Base-by-base conservation (phyloP, 2,329 filamentous ascomycete genomes). In the Fusarium begoniae region DNA sequence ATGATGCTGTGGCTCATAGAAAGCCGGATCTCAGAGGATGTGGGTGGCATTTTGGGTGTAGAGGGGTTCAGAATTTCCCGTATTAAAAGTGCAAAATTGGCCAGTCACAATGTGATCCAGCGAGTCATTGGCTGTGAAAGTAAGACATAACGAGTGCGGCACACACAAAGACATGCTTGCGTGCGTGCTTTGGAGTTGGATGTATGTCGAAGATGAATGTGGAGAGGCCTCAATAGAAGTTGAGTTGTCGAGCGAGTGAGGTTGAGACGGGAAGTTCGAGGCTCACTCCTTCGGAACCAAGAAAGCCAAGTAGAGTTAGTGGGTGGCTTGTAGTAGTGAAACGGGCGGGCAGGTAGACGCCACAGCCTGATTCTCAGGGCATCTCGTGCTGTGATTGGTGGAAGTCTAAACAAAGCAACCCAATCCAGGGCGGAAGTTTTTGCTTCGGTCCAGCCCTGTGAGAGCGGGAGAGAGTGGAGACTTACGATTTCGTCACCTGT, bases 281-380 rank as follows among this genome's bases (percentile, higher is more conserved):
- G 63, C 70, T 73, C 48, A 24, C 54, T 47, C 43, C 70, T 14
- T 50, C 51, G 41, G 50, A 40, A 64, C 63, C 55, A 53, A 53
- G 30, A 28, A 48, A 32, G 44, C 67, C 60, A 68, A 53, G 30
- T 43, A 37, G 20, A 32, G 45, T 64, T 64, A 72, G 50, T 44
- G 32, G 37, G 59, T 70, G 67, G 67, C 56, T 68, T 56, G 26
- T 59, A 69, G 40, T 59, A 69, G 40, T 62, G 63, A 61, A 68
- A 74, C 71, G 63, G 67, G 72, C 72, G 71, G 71, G 63, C 57
- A 72, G 54, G 48, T 56, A 44, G 63, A 45, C 72, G 72, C 72
- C 72, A 75, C 72, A 66, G 58, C 37, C 69, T 57, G 38, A 30
- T 51, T 37, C 28, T 60, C 72, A 74, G 72, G 72, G 54, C 43